These are phyloP conservation scores for Candida schatavii DNA, from an alignment of 805 yeast species.

Conservation along the genomic window DNA sequence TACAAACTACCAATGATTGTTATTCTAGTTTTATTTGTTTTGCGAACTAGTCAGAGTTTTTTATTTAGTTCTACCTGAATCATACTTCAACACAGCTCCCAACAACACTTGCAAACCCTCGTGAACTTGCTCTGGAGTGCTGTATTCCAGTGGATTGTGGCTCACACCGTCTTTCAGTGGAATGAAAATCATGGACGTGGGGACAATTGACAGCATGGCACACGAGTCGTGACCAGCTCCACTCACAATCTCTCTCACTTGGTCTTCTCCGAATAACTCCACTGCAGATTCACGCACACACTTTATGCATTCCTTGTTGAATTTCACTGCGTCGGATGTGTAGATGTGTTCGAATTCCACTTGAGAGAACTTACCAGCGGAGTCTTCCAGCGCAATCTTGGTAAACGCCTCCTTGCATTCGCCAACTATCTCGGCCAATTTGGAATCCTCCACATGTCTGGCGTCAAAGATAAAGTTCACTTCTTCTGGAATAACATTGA, in stretches of 20 bases:
- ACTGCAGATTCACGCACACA: conserved; percentile 53
- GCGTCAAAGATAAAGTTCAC: conserved; percentile 61
- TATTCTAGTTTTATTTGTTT: no score
- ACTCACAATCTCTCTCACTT: conserved; percentile 48
- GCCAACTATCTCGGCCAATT: conserved; percentile 30
- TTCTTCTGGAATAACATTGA: conserved; percentile 64
- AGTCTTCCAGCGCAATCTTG: conserved; percentile 25
- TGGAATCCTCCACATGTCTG: conserved; percentile 51
- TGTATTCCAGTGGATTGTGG: conserved; percentile 66
- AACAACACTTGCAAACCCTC: conserved; percentile 57
- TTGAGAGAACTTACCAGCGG: conserved; percentile 12
- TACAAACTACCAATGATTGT: no score
- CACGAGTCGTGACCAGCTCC: conserved; percentile 81
- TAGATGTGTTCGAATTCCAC: conserved; percentile 44
- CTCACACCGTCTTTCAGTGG: conserved; percentile 67
- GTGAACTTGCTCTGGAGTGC: conserved; percentile 62
- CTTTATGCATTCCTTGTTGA: conserved; percentile 48
- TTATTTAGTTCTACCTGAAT: conserved; percentile 9
- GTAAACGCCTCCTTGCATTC: conserved; percentile 39
- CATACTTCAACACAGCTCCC: conserved; percentile 39
- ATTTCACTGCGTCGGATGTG: conserved; percentile 55
- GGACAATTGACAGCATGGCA: conserved; percentile 51
- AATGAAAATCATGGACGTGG: conserved; percentile 73
- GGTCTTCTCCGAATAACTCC: conserved; percentile 45
- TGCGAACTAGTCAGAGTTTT: no score